phyloP scores from a whole-genome alignment of 1,284 basidiomycete species.

The Ustilago nuda region DNA sequence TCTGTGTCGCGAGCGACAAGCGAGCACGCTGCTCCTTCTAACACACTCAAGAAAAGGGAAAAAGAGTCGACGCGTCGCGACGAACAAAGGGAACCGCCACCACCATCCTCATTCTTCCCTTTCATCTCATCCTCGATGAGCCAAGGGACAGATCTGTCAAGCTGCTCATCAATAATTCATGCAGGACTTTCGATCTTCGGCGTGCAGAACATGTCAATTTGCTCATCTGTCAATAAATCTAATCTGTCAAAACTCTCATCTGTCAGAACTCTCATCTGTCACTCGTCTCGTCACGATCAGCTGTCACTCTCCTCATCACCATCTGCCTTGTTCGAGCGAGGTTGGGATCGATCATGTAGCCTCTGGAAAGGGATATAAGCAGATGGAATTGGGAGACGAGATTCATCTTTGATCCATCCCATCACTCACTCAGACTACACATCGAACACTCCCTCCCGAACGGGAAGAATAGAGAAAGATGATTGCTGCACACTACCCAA shows the following conservation, averaged over 20 bases:
- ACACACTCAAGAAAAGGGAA: neutral
- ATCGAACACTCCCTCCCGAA: conserved; percentile 4
- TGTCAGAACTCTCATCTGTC: neutral
- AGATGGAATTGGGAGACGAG: neutral
- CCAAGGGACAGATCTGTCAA: conserved; percentile 14
- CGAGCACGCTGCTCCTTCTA: too few relatives aligned
- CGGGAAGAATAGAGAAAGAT: neutral
- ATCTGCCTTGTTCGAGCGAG: neutral
- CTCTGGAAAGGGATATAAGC: conserved; percentile 11
- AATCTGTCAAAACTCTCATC: conserved; percentile 9
- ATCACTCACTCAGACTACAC: neutral
- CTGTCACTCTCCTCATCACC: neutral
- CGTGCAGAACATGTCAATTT: conserved; percentile 5
- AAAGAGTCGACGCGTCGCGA: conserved; percentile 20
- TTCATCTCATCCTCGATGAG: neutral
- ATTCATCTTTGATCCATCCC: neutral
- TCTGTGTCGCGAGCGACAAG: too few relatives aligned
- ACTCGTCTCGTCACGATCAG: conserved; percentile 15
- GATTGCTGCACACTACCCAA: conserved; percentile 18
- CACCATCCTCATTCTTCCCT: neutral
- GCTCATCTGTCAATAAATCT: neutral
- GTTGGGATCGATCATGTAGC: neutral
- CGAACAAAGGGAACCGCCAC: conserved; percentile 22
- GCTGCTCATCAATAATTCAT: neutral
- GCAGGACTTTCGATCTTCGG: neutral